These are phyloP conservation scores for Pseudogymnoascus sp. DNA, from an alignment of 2,329 filamentous ascomycete genomes.

Conservation along the genomic window DNA sequence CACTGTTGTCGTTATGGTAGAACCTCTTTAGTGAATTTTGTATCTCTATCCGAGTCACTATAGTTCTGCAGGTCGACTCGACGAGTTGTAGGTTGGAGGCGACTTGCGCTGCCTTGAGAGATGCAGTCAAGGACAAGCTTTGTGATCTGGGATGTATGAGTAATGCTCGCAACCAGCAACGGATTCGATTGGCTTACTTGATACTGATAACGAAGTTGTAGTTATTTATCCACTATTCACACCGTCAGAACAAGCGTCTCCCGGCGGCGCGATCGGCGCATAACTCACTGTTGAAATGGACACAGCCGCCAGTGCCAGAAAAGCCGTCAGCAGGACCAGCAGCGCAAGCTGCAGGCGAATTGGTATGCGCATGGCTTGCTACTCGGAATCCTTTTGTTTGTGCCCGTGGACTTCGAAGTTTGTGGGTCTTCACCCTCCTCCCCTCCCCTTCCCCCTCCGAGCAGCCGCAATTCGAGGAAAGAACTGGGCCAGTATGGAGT, in stretches of 20 bases:
- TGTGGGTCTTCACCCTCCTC: not conserved
- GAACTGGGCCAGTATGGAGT: not conserved
- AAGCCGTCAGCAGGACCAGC: constrained; percentile 67
- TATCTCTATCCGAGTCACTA: constrained; percentile 58
- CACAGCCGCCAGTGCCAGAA: constrained; percentile 68
- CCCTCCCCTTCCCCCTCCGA: not conserved
- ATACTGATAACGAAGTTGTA: constrained; percentile 53
- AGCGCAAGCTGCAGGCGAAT: constrained; percentile 81
- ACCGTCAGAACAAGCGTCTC: not conserved
- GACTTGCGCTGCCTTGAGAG: constrained; percentile 77
- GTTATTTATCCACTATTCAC: constrained; percentile 47
- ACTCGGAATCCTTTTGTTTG: not conserved
- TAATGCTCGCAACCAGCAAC: not conserved
- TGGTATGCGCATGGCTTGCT: constrained; percentile 58
- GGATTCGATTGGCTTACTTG: constrained; percentile 29
- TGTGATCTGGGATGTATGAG: constrained; percentile 35
- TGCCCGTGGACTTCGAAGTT: not conserved
- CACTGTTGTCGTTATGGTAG: constrained; percentile 45
- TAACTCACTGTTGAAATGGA: constrained; percentile 61
- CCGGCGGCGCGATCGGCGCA: constrained; percentile 31
- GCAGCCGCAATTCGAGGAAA: not conserved
- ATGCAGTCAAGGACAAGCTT: constrained; percentile 69
- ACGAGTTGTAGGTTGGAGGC: constrained; percentile 71
- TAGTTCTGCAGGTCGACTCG: constrained; percentile 64
- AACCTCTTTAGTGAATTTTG: constrained; percentile 46